A percentile compares a stretch with the other conserved stretches of the same genome.
These are phyloP conservation scores for Termitomyces titanicus DNA, from an alignment of 768 basidiomycete species.

Conservation along the genomic window DNA sequence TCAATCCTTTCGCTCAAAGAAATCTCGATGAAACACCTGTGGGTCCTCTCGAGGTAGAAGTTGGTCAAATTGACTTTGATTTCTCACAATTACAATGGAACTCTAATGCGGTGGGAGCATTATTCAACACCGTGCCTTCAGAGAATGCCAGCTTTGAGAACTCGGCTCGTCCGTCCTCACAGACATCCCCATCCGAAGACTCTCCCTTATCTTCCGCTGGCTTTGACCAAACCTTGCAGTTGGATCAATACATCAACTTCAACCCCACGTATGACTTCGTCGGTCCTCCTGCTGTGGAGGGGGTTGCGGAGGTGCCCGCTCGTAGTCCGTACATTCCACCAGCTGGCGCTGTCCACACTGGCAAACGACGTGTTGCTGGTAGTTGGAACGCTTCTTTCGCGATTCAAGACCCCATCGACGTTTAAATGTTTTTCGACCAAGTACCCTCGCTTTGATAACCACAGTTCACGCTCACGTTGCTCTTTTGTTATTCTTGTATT, in stretches of 20 bases:
- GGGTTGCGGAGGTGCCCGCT: slow-evolving; percentile 15
- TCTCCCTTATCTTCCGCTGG: slow-evolving; percentile 1
- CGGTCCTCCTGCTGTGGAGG: slow-evolving; percentile 11
- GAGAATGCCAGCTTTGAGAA: slow-evolving; percentile 2
- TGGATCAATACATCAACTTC: slow-evolving; percentile 34
- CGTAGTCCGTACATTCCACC: slow-evolving; percentile 47
- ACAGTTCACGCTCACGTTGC: neutral
- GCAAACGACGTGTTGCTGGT: slow-evolving; percentile 51
- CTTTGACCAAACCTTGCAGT: slow-evolving; percentile 7
- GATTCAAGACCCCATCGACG: slow-evolving; percentile 24
- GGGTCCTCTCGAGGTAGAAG: slow-evolving; percentile 13
- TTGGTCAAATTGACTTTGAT: slow-evolving; percentile 11
- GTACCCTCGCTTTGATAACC: neutral
- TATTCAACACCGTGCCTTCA: neutral
- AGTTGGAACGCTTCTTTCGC: slow-evolving; percentile 38
- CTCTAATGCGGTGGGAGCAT: neutral
- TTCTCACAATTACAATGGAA: slow-evolving; percentile 6
- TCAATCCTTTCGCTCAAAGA: slow-evolving; percentile 3
- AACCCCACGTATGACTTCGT: slow-evolving; percentile 12
- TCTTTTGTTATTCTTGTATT: slow-evolving; percentile 13
- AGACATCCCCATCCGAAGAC: slow-evolving; percentile 1
- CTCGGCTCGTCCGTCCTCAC: slow-evolving; percentile 11
- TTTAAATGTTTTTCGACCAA: slow-evolving; percentile 4
- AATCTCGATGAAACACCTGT: slow-evolving; percentile 3
- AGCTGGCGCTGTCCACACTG: slow-evolving; percentile 45